Conservation (phyloP, 1,284 basidiomycete genomes). For the Ustilago loliicola region DNA sequence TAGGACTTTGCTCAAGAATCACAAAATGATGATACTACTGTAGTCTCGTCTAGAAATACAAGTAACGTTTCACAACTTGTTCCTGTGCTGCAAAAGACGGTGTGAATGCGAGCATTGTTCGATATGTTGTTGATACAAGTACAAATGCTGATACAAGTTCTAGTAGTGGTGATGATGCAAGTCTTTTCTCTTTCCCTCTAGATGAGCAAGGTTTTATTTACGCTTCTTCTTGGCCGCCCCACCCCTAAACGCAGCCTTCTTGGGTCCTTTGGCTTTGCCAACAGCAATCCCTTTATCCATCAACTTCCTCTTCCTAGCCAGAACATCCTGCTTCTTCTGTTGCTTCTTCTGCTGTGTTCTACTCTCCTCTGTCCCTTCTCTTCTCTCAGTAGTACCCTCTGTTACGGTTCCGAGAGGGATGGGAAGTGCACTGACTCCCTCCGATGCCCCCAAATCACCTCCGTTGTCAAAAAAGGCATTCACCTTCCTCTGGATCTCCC, state of each 20-base stretch:
- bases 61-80: background rate
- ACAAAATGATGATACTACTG: too few relatives aligned
- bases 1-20: too few relatives aligned
- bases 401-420: background rate
- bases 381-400: background rate
- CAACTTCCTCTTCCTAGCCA: constrained; percentile 28
- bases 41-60: background rate
- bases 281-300: constrained; percentile 37
- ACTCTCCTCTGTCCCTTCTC: constrained; percentile 17
- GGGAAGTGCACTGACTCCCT: background rate
- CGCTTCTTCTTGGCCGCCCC: constrained; percentile 16
- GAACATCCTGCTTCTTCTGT: constrained; percentile 22
- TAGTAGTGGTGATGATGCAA: background rate
- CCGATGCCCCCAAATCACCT: background rate
- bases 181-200: constrained; percentile 7
- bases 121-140: background rate
- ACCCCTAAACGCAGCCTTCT: background rate
- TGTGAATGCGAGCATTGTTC: background rate
- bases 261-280: background rate
- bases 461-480: constrained; percentile 10
- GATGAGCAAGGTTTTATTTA: background rate
- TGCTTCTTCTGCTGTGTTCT: constrained; percentile 35
- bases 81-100: background rate
- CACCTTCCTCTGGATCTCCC: background rate
- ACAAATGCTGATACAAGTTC: constrained; percentile 8